phyloP scores from a whole-genome alignment of 257 asterid genomes.

The Solanum tacnaense region DNA sequence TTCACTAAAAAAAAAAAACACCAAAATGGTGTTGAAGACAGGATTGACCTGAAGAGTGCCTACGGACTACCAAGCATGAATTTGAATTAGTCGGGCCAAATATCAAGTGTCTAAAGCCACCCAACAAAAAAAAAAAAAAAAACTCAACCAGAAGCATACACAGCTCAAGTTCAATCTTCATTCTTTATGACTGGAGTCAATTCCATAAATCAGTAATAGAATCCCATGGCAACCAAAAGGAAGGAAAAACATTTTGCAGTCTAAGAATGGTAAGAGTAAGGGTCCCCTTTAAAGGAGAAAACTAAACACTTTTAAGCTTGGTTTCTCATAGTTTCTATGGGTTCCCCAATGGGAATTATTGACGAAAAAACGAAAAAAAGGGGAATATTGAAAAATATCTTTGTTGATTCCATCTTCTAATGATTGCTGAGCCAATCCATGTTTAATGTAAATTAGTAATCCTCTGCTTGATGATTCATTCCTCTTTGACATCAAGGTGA shows the following conservation, averaged over 20 bases:
- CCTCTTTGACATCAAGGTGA: constrained; percentile 29
- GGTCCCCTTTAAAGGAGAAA: neutral
- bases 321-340: neutral
- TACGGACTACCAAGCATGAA: neutral
- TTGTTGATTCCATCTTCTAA: neutral
- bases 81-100: neutral
- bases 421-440: neutral
- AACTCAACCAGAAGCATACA: neutral
- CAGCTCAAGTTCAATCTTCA: neutral
- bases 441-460: neutral
- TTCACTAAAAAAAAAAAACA: too few relatives aligned
- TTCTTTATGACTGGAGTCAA: neutral
- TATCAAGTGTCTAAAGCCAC: neutral
- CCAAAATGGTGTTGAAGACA: neutral
- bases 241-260: neutral
- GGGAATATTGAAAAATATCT: neutral
- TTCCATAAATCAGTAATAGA: neutral
- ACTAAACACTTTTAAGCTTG: neutral
- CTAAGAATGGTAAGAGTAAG: neutral
- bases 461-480: neutral
- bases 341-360: neutral
- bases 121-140: neutral
- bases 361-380: neutral
- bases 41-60: neutral
- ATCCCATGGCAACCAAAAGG: neutral